These are phyloP conservation scores for Lachnellula cervina DNA, from an alignment of 2,329 filamentous ascomycete species.

Conservation along the genomic window DNA sequence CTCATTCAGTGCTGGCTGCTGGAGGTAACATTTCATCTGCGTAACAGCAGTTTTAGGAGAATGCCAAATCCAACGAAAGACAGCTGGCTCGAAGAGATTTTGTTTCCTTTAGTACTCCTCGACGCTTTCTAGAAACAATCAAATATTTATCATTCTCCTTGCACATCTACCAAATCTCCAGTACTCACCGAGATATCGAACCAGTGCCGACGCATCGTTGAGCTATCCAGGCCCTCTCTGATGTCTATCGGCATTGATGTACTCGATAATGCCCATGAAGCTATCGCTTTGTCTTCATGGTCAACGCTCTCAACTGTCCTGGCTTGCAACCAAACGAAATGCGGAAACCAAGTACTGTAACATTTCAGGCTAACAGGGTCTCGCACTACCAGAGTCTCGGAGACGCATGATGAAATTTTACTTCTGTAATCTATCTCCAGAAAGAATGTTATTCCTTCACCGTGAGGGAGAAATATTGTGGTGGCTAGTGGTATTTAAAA, in stretches of 20 bases:
- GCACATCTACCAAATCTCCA: not conserved
- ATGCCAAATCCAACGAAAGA: not conserved
- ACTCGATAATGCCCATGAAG: not conserved
- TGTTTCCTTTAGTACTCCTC: not conserved
- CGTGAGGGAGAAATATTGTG: conserved; percentile 33
- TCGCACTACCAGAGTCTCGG: too few species aligned
- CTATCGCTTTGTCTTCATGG: not conserved
- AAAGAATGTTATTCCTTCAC: conserved; percentile 18
- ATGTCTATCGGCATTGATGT: not conserved
- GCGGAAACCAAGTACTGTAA: too few species aligned
- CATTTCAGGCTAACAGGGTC: too few species aligned
- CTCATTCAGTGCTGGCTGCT: not conserved
- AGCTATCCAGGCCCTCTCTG: not conserved
- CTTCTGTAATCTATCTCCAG: too few species aligned
- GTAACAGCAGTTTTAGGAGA: not conserved
- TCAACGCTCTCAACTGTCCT: too few species aligned
- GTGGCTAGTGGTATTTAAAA: conserved; percentile 50
- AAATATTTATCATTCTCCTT: not conserved
- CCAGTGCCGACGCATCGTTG: not conserved
- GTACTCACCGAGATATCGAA: not conserved
- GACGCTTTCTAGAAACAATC: not conserved
- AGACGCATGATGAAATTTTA: too few species aligned
- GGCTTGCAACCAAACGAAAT: too few species aligned
- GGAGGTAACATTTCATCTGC: not conserved
- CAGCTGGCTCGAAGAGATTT: not conserved